Base-by-base conservation (phyloP, 192 early-diverging fungal genomes). In the Coemansia sp. region DNA sequence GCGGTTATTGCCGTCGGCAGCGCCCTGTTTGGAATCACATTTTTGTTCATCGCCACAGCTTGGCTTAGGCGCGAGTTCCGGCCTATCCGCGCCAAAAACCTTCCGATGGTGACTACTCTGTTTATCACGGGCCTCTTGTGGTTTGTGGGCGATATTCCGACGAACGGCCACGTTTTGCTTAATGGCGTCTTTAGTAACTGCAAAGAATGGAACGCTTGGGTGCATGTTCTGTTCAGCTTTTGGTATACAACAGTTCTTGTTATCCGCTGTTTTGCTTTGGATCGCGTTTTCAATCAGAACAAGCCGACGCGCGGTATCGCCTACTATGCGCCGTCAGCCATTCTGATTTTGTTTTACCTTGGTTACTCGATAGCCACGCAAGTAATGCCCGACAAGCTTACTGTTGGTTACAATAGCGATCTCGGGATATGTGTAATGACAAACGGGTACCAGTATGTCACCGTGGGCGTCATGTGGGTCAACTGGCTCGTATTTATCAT, bases 141-240 rank as follows among this genome's bases (percentile, higher is more conserved):
- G 67, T 62, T 69, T 56, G 1, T 69, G n/a, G 67, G 67, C 33
- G 67, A 69, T 52, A 33, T 69, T 7, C 60, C 59, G 1, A 69
- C 57, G 60, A 69, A 69, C 13, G 67, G 67, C 1, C 67, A 62
- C 8, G 60, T 69, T 2, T 14, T 61, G 7, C 23, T 62, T 11
- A 62, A 11, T 11, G 57, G 66, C 22, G 58, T 20, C 32, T 61
- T 40, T 5, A 64, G 50, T 11, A 22, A 55, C 35, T 64, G 63
- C 63, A 64, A 64, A 46, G 25, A 64, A 42, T 40, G 38, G 38
- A 40, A 5, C 38, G 5, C 5, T 4, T 59, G 66, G 60, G 59
- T 62, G 25, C 61, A 53, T 25, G 61, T 63, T 8, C 36, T 70
- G 40, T 52, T 58, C 25, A 57, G 61, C 34, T 63, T 36, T 40